Base-by-base conservation (phyloP, 1,284 basidiomycete genomes). In the Sanguinoderma infundibulare region DNA sequence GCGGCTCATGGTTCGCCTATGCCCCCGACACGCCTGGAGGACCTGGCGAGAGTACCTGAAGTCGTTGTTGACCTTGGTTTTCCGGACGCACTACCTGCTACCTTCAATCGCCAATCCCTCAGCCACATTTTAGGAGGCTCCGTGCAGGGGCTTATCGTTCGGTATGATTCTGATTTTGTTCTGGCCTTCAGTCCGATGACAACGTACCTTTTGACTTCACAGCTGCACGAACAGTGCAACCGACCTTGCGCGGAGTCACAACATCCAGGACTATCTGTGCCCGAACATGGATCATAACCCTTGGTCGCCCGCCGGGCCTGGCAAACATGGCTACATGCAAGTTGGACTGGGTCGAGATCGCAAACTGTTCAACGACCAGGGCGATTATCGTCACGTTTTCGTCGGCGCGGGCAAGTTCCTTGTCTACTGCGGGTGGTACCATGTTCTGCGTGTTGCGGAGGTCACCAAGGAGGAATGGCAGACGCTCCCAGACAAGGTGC, bases 221-320 rank as follows among this genome's bases (percentile, higher is more conserved):
- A 70, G 64, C 3, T 55, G 64, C 14, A 67, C 64, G 2, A 44
- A 63, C 12, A 69, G 63, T 28, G 67, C 66, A 1, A 65, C 55
- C 3, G 51, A 54, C 12, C 62, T 70, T 7, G 67, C 69, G 22
- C 55, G 60, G 4, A 61, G 60, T 10, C 56, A 57, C 28, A 55
- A 54, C 20, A 66, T 70, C 22, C 49, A 54, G 12, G 62, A 61
- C 32, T 70, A 65, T 26, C 51, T 70, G 6, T 69, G 69, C 34
- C 67, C 69, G 3, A 69, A 68, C 53, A 65, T 70, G 64, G 65
- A 69, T 15, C 69, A 70, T 44, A 70, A 69, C 35, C 62, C 66
- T 8, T 70, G 69, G 69, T 63, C 57, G 7, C 69, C 69, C 12
- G 56, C 62, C 0, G 61, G 62, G 8, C 69, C 69, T 2, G 69